phyloP scores from a whole-genome alignment of 1,139 yeast genomes.

The Geotrichum cucujoidarum region DNA sequence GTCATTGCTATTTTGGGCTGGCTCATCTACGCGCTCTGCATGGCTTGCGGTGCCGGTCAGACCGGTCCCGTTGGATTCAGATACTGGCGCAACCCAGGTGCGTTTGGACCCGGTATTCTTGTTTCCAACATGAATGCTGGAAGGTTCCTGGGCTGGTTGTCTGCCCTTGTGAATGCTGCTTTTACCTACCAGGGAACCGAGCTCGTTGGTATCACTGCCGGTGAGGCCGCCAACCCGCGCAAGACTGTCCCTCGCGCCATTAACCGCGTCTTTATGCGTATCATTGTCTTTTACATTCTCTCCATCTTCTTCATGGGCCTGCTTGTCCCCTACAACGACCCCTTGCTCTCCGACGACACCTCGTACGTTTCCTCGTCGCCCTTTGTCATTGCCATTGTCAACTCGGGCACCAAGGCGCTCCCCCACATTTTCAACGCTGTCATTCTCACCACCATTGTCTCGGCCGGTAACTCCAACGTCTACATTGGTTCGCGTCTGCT shows the following conservation, averaged over 20 bases:
- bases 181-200: slow-evolving; percentile 79
- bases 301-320: slow-evolving; percentile 61
- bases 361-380: slow-evolving; percentile 73
- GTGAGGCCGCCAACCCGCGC: slow-evolving; percentile 74
- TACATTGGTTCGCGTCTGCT: slow-evolving; percentile 73
- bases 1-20: slow-evolving; percentile 54
- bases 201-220: slow-evolving; percentile 66
- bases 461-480: slow-evolving; percentile 79
- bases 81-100: slow-evolving; percentile 65
- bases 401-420: slow-evolving; percentile 57
- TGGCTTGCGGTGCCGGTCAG: slow-evolving; percentile 68
- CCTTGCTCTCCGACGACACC: slow-evolving; percentile 40
- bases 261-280: slow-evolving; percentile 70
- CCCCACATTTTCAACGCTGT: slow-evolving; percentile 68
- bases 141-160: slow-evolving; percentile 49
- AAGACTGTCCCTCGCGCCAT: slow-evolving; percentile 72
- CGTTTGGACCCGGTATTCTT: slow-evolving; percentile 51
- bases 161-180: slow-evolving; percentile 62
- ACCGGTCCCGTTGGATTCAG: slow-evolving; percentile 71
- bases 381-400: slow-evolving; percentile 57
- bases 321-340: slow-evolving; percentile 60
- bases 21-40: slow-evolving; percentile 59
- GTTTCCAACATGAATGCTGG: slow-evolving; percentile 50
- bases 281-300: slow-evolving; percentile 60
- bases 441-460: slow-evolving; percentile 59